Conservation (phyloP, 1,284 basidiomycete genomes). For the Trichosporon coremiiforme region DNA sequence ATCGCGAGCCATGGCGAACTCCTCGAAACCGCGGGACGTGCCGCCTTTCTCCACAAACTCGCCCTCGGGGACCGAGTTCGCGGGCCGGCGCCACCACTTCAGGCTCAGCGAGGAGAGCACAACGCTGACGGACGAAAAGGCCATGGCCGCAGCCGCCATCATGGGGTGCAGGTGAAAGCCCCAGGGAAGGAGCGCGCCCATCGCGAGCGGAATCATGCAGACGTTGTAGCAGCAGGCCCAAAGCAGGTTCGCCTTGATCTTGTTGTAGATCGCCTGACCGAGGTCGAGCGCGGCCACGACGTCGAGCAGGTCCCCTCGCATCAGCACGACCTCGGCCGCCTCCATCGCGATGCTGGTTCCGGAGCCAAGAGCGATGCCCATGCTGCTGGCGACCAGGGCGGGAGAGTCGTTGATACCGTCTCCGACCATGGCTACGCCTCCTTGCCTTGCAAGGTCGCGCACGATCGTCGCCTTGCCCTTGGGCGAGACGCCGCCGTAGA, state of each 20-base stretch:
- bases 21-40: slow-evolving; percentile 37
- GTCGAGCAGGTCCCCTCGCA: slow-evolving; percentile 92
- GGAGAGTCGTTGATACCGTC: slow-evolving; percentile 99
- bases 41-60: slow-evolving; percentile 58
- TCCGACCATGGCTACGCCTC: slow-evolving; percentile 92
- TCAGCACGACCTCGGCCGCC: slow-evolving; percentile 95
- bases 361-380: slow-evolving; percentile 93
- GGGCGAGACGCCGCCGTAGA: slow-evolving; percentile 87
- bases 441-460: slow-evolving; percentile 66
- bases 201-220: slow-evolving; percentile 94
- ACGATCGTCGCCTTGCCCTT: slow-evolving; percentile 87
- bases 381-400: slow-evolving; percentile 88
- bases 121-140: slow-evolving; percentile 93
- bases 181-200: slow-evolving; percentile 93
- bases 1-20: not conserved
- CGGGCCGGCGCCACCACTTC: slow-evolving; percentile 79
- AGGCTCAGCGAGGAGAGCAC: slow-evolving; percentile 86
- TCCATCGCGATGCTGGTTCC: slow-evolving; percentile 97
- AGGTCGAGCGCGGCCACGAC: slow-evolving; percentile 95
- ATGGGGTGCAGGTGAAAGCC: slow-evolving; percentile 94
- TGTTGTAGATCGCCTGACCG: slow-evolving; percentile 81
- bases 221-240: slow-evolving; percentile 96
- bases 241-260: slow-evolving; percentile 79
- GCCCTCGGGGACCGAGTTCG: slow-evolving; percentile 68
- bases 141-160: slow-evolving; percentile 98